Evolutionary conservation across 768 basidiomycete genomes (phyloP).

Genomic region (Boletellus ananas): DNA sequence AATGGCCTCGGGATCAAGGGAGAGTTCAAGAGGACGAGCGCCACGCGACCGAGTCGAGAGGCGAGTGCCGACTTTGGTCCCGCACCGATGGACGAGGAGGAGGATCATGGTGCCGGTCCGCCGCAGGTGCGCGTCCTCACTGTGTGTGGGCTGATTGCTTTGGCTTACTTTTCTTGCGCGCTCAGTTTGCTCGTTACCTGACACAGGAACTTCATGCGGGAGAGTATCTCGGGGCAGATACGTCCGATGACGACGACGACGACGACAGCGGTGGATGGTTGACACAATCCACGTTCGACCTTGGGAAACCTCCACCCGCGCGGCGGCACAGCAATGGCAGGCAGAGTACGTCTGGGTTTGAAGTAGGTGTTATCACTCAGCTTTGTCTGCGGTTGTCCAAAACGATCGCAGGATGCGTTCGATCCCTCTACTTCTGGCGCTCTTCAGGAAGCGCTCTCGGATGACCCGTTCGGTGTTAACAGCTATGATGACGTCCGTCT

Average conservation of each 20-base stretch:
- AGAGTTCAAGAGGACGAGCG: conserved; percentile 54
- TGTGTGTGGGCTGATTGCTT: background rate
- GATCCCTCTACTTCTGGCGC: conserved; percentile 33
- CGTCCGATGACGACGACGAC: conserved; percentile 50
- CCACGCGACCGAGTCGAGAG: conserved; percentile 41
- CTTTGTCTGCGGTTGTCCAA: background rate
- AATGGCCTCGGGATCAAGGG: conserved; percentile 38
- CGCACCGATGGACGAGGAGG: conserved; percentile 46
- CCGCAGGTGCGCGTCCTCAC: conserved; percentile 37
- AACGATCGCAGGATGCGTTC: conserved; percentile 47
- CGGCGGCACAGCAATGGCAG: conserved; percentile 42
- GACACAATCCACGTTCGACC: conserved; percentile 68
- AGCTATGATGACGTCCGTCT: conserved; percentile 47
- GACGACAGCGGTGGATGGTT: conserved; percentile 83
- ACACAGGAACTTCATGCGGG: conserved; percentile 67
- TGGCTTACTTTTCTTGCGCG: background rate
- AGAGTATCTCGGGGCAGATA: conserved; percentile 51
- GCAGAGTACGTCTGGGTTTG: conserved; percentile 49
- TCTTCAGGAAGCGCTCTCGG: conserved; percentile 35
- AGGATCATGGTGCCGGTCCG: conserved; percentile 40
- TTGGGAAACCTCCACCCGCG: conserved; percentile 47
- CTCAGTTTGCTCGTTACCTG: conserved; percentile 76
- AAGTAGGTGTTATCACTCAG: conserved; percentile 40
- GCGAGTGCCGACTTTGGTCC: conserved; percentile 66
- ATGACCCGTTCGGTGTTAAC: conserved; percentile 48